Evolutionary conservation across 108 stramenopile genomes (phyloP), one percentile per base, ranked within the genome.

Genomic region (Skeletonema costatum): DNA sequence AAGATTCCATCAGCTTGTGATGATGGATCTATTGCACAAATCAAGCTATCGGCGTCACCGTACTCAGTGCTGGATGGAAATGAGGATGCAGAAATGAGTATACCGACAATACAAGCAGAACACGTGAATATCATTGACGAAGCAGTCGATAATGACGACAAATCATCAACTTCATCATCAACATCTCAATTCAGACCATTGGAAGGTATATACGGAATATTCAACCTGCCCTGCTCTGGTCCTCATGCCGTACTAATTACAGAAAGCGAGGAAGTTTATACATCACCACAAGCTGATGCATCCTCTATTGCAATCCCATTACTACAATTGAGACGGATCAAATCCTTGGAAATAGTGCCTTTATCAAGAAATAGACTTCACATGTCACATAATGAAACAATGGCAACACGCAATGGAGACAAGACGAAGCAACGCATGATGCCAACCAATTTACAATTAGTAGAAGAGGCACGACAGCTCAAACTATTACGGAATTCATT

Each of bases 151-250:
- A 51, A 51, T 7, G 50, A 51, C 17, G 50, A 51, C 50, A 7
- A 30, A 2, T 53, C 48, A 31, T 68, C 68, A 14, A 53, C 50
- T 17, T 68, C 68, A 31, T 51, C 29, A 32, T 68, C 46, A 65
- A 42, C 65, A 71, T 71, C 63, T 46, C 30, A 66, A 60, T 80
- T 74, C 46, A 64, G 83, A 14, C 83, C 86, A 13, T 56, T 94
- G 30, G 90, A 92, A 77, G 93, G 93, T n/a, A 88, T 94, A 6
- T 94, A 87, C 74, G 93, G 93, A 41, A 74, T 88, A 11, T 94
- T 92, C 66, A 63, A 71, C 39, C 36, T 94, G 9, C 90, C 93
- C 0, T 73, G 67, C 29, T 91, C 91, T 14, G 93, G 91, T 44
- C 76, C 80, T 41, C 65, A 92, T 39, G 82, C 83, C 66, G 86